Conservation (phyloP, 352 stramenopile species). For the Pythium scleroteichum region DNA sequence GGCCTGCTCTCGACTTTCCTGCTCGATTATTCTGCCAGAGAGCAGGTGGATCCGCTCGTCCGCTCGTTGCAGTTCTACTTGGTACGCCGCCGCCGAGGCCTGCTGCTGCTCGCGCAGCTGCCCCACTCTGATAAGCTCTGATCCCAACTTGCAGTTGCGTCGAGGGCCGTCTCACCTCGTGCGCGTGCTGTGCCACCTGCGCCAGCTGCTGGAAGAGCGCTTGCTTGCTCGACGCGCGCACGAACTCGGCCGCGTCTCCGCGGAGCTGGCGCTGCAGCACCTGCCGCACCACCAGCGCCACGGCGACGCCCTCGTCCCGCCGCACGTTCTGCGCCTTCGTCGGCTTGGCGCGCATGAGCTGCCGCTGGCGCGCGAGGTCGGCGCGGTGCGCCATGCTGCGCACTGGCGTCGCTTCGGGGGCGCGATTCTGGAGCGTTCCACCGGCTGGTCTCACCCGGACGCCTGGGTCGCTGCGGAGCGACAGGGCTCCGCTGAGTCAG, state of each 20-base stretch:
- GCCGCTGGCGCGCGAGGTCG: constrained; percentile 25
- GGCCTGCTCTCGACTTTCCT: not conserved
- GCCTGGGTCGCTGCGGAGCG: too few relatives aligned
- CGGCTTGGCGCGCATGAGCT: constrained; percentile 23
- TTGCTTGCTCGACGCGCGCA: constrained; percentile 37
- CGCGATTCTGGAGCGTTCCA: not conserved
- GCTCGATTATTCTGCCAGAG: constrained; percentile 4
- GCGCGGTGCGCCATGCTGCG: constrained; percentile 8
- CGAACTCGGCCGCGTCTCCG: constrained; percentile 38
- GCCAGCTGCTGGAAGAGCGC: constrained; percentile 55
- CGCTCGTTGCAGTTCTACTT: constrained; percentile 6
- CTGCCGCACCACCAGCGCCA: constrained; percentile 45
- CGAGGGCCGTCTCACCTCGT: constrained; percentile 31
- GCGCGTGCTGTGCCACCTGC: constrained; percentile 41
- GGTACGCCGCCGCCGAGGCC: not conserved
- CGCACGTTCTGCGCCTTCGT: constrained; percentile 1
- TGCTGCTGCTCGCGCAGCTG: constrained; percentile 21
- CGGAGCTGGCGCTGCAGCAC: constrained; percentile 50
- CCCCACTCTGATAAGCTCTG: not conserved
- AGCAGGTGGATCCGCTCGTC: constrained; percentile 14
- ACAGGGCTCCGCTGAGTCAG: constrained; percentile 25
- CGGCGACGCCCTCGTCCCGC: constrained; percentile 2
- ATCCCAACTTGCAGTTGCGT: not conserved
- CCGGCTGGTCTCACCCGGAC: not conserved
- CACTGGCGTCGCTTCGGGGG: constrained; percentile 5